phyloP scores from a whole-genome alignment of 2,329 filamentous ascomycete genomes.

The Epichloe glyceriae region DNA sequence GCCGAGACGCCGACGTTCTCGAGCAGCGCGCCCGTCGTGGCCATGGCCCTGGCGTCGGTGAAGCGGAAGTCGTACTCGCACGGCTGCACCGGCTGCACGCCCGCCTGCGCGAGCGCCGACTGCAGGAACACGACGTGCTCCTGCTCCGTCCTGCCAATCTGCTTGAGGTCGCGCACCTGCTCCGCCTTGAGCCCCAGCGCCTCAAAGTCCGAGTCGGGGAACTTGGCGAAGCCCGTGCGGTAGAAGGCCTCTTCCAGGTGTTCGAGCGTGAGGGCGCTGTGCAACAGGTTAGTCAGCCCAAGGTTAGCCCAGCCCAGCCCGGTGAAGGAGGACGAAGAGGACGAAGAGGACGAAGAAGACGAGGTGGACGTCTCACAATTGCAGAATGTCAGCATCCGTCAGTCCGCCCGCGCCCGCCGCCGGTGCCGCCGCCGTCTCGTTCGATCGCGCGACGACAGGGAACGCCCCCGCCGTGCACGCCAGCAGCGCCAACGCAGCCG shows the following conservation, averaged over 20 bases:
- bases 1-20: slow-evolving; percentile 65
- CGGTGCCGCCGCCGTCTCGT: neutral
- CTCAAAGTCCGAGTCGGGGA: slow-evolving; percentile 50
- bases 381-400: slow-evolving; percentile 27
- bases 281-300: no score
- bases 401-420: neutral
- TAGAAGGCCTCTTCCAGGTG: slow-evolving; percentile 65
- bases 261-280: slow-evolving; percentile 53
- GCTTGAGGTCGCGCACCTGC: slow-evolving; percentile 37
- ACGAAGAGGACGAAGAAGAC: no score
- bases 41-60: slow-evolving; percentile 52
- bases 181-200: slow-evolving; percentile 26
- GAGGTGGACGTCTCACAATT: slow-evolving; percentile 33
- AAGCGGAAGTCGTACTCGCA: slow-evolving; percentile 64
- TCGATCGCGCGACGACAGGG: slow-evolving; percentile 3
- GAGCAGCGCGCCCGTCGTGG: slow-evolving; percentile 55
- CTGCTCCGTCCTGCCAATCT: slow-evolving; percentile 49
- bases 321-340: no score
- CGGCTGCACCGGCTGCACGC: slow-evolving; percentile 51
- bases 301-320: no score
- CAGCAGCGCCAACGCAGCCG: slow-evolving; percentile 29
- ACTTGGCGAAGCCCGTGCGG: slow-evolving; percentile 54
- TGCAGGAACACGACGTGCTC: slow-evolving; percentile 30
- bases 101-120: slow-evolving; percentile 46
- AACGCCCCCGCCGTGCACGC: slow-evolving; percentile 32